phyloP scores from a whole-genome alignment of 768 basidiomycete species.

The Rhodocollybia butyracea region DNA sequence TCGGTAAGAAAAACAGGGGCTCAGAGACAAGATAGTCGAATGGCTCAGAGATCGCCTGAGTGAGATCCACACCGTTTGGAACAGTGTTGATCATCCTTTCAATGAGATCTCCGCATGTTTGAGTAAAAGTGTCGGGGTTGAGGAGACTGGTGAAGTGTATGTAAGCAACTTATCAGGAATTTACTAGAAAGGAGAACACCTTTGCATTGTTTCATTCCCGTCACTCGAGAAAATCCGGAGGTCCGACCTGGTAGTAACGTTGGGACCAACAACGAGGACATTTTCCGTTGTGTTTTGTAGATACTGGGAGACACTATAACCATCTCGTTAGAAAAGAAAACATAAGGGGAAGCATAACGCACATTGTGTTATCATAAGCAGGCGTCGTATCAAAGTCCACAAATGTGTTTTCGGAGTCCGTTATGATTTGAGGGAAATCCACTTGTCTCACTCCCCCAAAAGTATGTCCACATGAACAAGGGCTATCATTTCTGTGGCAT shows the following conservation, averaged over 20 bases:
- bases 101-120: slow-evolving; percentile 36
- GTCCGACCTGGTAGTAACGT: slow-evolving; percentile 15
- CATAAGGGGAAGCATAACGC: background rate
- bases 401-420: background rate
- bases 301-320: slow-evolving; percentile 3
- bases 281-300: background rate
- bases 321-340: background rate
- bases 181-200: background rate
- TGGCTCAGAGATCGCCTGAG: slow-evolving; percentile 33
- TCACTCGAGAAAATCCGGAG: slow-evolving; percentile 19
- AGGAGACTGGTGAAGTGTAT: background rate
- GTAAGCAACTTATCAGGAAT: no score
- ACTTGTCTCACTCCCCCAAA: slow-evolving; percentile 1
- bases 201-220: slow-evolving; percentile 19
- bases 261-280: background rate
- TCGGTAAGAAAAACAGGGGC: slow-evolving; percentile 30
- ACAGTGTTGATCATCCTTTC: slow-evolving; percentile 49
- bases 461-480: slow-evolving; percentile 6
- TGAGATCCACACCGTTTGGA: slow-evolving; percentile 38
- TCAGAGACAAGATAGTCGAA: slow-evolving; percentile 30
- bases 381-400: background rate
- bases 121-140: slow-evolving; percentile 26
- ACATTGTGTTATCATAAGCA: background rate
- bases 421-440: background rate
- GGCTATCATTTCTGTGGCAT: slow-evolving; percentile 1